Percentiles rank a stretch among this genome's conserved stretches.
Evolutionary conservation across 768 basidiomycete species (phyloP).

Genomic region (Tricholoma bakamatsutake): DNA sequence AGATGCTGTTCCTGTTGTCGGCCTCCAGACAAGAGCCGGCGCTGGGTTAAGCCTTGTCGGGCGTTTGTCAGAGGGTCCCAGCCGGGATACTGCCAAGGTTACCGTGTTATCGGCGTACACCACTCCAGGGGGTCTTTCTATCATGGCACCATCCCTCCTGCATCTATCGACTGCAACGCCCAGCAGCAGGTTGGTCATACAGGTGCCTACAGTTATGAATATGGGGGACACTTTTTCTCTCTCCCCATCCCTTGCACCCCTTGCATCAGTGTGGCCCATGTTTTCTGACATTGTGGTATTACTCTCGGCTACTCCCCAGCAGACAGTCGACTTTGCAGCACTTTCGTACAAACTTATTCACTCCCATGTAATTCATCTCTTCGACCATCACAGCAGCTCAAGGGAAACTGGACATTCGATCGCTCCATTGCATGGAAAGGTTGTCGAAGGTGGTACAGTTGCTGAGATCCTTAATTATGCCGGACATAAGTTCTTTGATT

Average conservation of each 20-base stretch:
- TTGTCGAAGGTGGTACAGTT: conserved; percentile 26
- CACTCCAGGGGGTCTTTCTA: conserved; percentile 74
- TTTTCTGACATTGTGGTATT: conserved; percentile 67
- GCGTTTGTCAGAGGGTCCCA: conserved; percentile 73
- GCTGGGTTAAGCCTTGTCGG: conserved; percentile 80
- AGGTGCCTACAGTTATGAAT: conserved; percentile 72
- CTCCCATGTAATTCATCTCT: conserved; percentile 80
- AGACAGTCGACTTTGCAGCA: conserved; percentile 70
- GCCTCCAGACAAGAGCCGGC: conserved; percentile 78
- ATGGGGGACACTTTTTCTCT: conserved; percentile 62
- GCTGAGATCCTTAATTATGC: conserved; percentile 45
- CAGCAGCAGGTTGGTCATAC: conserved; percentile 68
- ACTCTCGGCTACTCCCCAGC: conserved; percentile 80
- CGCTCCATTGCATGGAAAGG: conserved; percentile 28
- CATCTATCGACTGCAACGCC: conserved; percentile 59
- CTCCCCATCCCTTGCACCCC: conserved; percentile 68
- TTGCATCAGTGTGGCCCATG: conserved; percentile 53
- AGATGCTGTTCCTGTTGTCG: conserved; percentile 49
- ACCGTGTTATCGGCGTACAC: conserved; percentile 74
- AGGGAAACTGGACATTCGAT: conserved; percentile 68
- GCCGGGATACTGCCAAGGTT: conserved; percentile 53
- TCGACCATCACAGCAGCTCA: conserved; percentile 78
- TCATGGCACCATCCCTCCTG: conserved; percentile 77
- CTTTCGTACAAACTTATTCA: conserved; percentile 65
- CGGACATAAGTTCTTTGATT: conserved; percentile 76